Conservation (phyloP, 805 yeast genomes). For the Kodamaea fukazawae region DNA sequence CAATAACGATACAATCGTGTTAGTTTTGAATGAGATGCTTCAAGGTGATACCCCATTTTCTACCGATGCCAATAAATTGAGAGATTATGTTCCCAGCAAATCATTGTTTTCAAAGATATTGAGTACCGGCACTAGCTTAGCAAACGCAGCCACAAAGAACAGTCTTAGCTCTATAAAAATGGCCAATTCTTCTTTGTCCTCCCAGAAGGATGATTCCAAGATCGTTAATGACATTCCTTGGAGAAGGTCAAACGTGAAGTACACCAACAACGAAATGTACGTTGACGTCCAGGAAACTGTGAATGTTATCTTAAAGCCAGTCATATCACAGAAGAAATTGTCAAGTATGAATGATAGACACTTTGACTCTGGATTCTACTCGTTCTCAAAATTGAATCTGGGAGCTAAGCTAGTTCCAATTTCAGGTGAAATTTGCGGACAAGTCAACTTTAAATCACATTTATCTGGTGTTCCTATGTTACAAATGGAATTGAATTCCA, state of each 20-base stretch:
- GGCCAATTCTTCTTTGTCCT: background rate
- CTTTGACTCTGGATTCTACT: slow-evolving; percentile 24
- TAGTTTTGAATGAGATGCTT: slow-evolving; percentile 72
- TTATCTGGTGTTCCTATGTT: slow-evolving; percentile 79
- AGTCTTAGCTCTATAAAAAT: slow-evolving; percentile 16
- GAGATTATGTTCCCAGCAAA: slow-evolving; percentile 66
- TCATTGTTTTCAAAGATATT: slow-evolving; percentile 54
- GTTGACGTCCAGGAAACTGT: slow-evolving; percentile 75
- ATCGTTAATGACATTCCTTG: slow-evolving; percentile 55
- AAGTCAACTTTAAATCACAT: slow-evolving; percentile 59
- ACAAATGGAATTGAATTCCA: slow-evolving; percentile 47
- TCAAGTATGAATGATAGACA: slow-evolving; percentile 8
- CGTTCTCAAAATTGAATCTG: slow-evolving; percentile 13
- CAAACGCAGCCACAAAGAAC: slow-evolving; percentile 24
- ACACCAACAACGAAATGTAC: slow-evolving; percentile 79
- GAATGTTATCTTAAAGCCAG: slow-evolving; percentile 49
- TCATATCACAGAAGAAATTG: slow-evolving; percentile 9
- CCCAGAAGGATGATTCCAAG: slow-evolving; percentile 6
- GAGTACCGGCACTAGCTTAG: slow-evolving; percentile 35
- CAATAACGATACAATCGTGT: slow-evolving; percentile 66
- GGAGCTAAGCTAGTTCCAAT: slow-evolving; percentile 36
- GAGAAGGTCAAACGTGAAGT: slow-evolving; percentile 70
- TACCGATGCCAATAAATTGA: slow-evolving; percentile 67
- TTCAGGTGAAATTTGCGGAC: slow-evolving; percentile 60
- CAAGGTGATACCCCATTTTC: slow-evolving; percentile 74